Evolutionary conservation across 148 eudicot species (phyloP).

Genomic region (Salicornia ramosissima): DNA sequence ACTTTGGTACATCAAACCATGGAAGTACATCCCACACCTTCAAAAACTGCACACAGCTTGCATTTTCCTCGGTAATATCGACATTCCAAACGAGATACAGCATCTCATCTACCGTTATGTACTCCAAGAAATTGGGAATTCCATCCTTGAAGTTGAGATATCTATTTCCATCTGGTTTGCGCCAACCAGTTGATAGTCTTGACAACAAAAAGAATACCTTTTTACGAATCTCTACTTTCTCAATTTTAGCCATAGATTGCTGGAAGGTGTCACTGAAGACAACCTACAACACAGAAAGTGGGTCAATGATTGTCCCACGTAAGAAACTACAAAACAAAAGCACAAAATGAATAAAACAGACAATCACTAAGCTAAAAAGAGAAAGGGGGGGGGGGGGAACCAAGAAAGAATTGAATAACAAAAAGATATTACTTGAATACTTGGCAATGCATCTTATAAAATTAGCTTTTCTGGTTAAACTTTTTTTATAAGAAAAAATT

Average conservation of each 20-base stretch:
- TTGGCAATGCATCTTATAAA: too few relatives aligned
- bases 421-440: too few relatives aligned
- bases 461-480: too few relatives aligned
- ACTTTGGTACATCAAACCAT: constrained; percentile 14
- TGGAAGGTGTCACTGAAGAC: constrained; percentile 10
- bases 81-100: constrained; percentile 14
- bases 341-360: not conserved
- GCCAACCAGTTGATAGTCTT: constrained; percentile 18
- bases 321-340: not conserved
- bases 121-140: constrained; percentile 8
- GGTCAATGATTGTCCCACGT: not conserved
- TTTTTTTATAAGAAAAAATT: too few relatives aligned
- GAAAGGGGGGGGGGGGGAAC: too few relatives aligned
- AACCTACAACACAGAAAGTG: constrained; percentile 3
- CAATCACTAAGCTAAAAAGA: too few relatives aligned
- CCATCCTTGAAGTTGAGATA: constrained; percentile 14
- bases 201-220: constrained; percentile 8
- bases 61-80: constrained; percentile 14
- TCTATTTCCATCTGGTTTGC: constrained; percentile 11
- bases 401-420: too few relatives aligned
- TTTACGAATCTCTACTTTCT: not conserved
- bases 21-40: constrained; percentile 21
- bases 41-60: constrained; percentile 9
- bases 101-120: constrained; percentile 1
- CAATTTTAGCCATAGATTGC: constrained; percentile 13